A percentile compares a stretch with the other conserved stretches of the same genome.
Conservation (phyloP, 257 asterid genomes). For the Solanum medicagineum region DNA sequence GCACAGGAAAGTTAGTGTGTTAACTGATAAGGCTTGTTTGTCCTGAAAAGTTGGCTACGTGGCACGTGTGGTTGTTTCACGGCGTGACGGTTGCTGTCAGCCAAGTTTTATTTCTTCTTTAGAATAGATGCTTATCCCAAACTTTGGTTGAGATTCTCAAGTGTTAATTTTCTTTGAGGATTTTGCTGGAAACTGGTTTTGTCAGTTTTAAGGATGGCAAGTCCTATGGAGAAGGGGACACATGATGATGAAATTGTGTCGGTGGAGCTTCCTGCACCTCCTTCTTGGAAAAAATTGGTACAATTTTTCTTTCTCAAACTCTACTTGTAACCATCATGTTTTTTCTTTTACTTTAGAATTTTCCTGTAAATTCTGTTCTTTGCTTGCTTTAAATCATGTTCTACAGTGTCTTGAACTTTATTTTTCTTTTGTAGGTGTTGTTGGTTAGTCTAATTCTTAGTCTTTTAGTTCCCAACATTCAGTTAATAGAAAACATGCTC, state of each 20-base stretch:
- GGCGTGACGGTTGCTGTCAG: conserved; percentile 2
- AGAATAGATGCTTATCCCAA: background rate
- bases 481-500: background rate
- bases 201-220: conserved; percentile 9
- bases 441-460: background rate
- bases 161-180: background rate
- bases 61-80: conserved; percentile 1
- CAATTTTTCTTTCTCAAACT: background rate
- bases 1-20: background rate
- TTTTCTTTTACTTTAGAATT: background rate
- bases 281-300: conserved; percentile 42
- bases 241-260: conserved; percentile 13
- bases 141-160: background rate
- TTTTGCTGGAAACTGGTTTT: background rate
- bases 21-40: conserved; percentile 2
- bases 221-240: conserved; percentile 1
- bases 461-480: background rate
- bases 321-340: background rate
- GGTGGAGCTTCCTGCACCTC: conserved; percentile 36
- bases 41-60: background rate
- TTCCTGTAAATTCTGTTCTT: background rate
- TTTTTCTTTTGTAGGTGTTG: background rate
- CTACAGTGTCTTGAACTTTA: background rate
- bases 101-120: background rate
- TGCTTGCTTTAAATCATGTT: background rate